Evolutionary conservation across 768 basidiomycete genomes (phyloP), one percentile per base, ranked within the genome.

Genomic region (Boletus speciosus): DNA sequence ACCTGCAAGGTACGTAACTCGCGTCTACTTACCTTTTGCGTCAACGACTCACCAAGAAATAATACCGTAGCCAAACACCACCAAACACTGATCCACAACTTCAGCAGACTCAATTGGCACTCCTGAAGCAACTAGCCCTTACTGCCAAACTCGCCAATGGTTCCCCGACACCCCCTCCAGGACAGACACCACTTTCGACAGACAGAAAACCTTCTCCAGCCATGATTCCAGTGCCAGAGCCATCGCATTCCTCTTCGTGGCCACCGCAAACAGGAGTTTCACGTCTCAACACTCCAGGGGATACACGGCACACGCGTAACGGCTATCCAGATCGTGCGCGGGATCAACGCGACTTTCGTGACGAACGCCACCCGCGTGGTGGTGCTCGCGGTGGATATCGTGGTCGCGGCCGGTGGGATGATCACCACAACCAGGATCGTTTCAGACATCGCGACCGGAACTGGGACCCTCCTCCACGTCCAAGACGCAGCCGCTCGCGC

Each of bases 121-220:
- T 89, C 60, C 74, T 93, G 63, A 88, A 90, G 66, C 89, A 90
- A 66, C 78, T 92, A 67, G 78, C 88, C 49, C 82, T 84, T 63
- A 80, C 81, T 62, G 81, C 85, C 39, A 77, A 72, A 56, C 67
- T 68, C 38, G 69, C 62, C 61, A 76, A 68, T 53, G 71, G 56
- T 51, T 72, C 60, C 6, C 48, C 51, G 25, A 59, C 63, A 2
- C 59, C 61, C 19, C 59, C 66, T 52, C 27, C 67, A 59, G 58
- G 56, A 57, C 54, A 60, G 53, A 68, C 67, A 47, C 60, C 68
- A 58, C 55, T 65, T 60, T 68, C 66, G 58, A 67, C 61, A 34
- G 54, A 52, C 6, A 9, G 6, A 15, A 54, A 50, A n/a, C 27
- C 54, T 10, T 15, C 37, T 19, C 41, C 32, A 0, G 2, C 47